Base-by-base conservation (phyloP, 78 protist species). In the Dictyostelium intermedium region DNA sequence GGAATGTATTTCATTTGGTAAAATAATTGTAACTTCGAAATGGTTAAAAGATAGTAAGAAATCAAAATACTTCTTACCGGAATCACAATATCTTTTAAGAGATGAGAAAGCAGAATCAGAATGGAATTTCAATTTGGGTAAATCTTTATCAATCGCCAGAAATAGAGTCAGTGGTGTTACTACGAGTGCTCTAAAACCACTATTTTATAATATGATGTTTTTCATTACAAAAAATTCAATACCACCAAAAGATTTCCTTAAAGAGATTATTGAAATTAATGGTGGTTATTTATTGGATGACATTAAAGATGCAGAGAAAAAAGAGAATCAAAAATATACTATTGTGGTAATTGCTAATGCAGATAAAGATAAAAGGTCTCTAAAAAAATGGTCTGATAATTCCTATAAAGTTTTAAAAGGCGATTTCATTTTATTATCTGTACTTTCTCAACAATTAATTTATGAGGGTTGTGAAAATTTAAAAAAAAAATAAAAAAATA, bases 41-140 rank as follows among this genome's bases (percentile, higher is more conserved):
- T 86, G 92, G 92, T 35, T 86, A 32, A 18, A 60, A 25, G 84
- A 86, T 2, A 32, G 74, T 50, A 73, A 66, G 11, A 86, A 76
- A 60, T 61, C 20, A 5, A 43, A 76, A 20, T 34, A 76, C 25
- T 76, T 45, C 9, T 8, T 86, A 13, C 18, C 35, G 4, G 83
- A 86, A 16, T 35, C 34, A 5, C 60, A 10, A 30, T 76, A 76
- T 43, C 41, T 45, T 5, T 30, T 86, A 23, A 27, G 25, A 0
- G 92, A 86, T 60, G 43, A 77, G 35, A 60, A 76, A 16, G 92
- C 92, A 37, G 92, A 86, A 82, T 5, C 41, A 18, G 92, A 86
- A 18, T 86, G 84, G 84, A 60, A 23, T 35, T 86, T 86, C 16
- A 66, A 18, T 30, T 66, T 86, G 8, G 60, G 20, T 2, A 56